Base-by-base conservation (phyloP, 805 yeast genomes). In the Lachancea quebecensis region DNA sequence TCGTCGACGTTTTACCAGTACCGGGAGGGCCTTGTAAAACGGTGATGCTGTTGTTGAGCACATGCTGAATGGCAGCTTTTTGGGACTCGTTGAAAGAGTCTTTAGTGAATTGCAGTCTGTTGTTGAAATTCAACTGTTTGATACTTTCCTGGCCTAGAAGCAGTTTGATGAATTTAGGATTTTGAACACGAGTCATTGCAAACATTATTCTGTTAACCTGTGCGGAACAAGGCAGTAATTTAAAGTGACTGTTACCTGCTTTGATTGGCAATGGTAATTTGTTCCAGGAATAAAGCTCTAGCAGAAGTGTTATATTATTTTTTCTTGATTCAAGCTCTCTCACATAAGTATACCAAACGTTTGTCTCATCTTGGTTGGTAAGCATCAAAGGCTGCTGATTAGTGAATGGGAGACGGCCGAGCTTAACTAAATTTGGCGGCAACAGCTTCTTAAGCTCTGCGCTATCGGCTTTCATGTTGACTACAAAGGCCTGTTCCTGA, bases 11-110 rank as follows among this genome's bases (percentile, higher is more conserved):
- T 59, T 83, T 83, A 45, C 91, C 91, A 0, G 91, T 84, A 11
- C 90, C 91, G 2, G 90, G 90, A 1, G 91, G 91, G 2, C 90
- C 91, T 60, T 82, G 90, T 15, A 84, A 69, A 14, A 83, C 53
- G 2, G 80, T 78, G 35, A 71, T 74, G 17, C 73, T 66, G 55
- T 69, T 77, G 56, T 69, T 74, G 47, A 72, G 60, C 7, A 71
- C 80, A 36, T 78, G 74, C 49, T 77, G 80, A 35, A 68, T 56
- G 2, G 82, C 81, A 29, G 69, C 68, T 50, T 76, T 76, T 49
- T 79, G 85, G 0, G 85, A 79, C 6, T 71, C 76, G 55, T 79
- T 79, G 49, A 79, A 70, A 1, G 71, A 58, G n/a, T 70, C 73
- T 32, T 67, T 71, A 1, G 77, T 66, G 50, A 73, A 77, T 46